Conservation (phyloP, 495 filamentous ascomycete genomes). For the Pyrenula massariospora region DNA sequence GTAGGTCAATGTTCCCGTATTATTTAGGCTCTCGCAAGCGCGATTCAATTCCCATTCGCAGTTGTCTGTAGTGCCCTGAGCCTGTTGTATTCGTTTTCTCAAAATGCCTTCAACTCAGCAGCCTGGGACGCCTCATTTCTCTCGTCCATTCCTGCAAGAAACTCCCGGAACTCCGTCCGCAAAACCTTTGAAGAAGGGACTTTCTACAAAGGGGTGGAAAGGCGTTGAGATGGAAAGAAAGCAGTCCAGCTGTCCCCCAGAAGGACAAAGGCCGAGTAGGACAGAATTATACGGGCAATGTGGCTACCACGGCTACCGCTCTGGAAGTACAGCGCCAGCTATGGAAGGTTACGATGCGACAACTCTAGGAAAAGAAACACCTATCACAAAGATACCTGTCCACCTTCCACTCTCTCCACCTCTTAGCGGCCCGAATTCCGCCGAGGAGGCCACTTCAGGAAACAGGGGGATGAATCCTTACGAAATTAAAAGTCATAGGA, state of each 20-base stretch:
- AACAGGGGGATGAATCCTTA: not conserved
- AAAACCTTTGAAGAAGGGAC: not conserved
- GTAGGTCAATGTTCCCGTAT: not conserved
- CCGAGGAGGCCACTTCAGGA: not conserved
- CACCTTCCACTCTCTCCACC: not conserved
- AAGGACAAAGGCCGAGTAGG: not conserved
- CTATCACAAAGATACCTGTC: not conserved
- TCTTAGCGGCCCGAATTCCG: not conserved
- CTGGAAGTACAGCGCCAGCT: not conserved
- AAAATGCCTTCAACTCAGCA: not conserved
- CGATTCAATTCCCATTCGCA: not conserved
- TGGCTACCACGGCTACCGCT: not conserved
- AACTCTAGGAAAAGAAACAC: not conserved
- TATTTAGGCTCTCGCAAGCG: not conserved
- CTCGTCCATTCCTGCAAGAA: not conserved
- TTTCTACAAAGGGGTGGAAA: not conserved
- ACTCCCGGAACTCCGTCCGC: not conserved
- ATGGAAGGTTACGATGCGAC: not conserved
- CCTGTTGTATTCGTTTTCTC: not conserved
- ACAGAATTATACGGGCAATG: not conserved
- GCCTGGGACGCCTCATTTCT: not conserved
- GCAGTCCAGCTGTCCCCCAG: not conserved
- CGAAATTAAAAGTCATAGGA: not conserved
- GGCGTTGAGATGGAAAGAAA: not conserved
- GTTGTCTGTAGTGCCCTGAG: not conserved